These are phyloP conservation scores for Periconia macrospinosa DNA, from an alignment of 2,329 filamentous ascomycete genomes.

Conservation along the genomic window DNA sequence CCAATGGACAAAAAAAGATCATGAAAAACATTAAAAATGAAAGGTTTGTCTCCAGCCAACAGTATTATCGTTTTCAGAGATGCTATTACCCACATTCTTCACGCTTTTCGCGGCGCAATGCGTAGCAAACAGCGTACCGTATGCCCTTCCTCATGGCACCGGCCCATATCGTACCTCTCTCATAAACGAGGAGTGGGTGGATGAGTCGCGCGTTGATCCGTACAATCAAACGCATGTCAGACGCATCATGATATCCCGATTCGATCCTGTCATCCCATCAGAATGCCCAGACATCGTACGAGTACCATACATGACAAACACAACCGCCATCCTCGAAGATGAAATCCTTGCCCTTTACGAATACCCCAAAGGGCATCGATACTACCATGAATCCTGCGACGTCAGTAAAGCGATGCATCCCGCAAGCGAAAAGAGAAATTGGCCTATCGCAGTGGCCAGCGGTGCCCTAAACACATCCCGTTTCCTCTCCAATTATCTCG, in stretches of 20 bases:
- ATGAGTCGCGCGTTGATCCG: constrained; percentile 14
- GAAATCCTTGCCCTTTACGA: constrained; percentile 12
- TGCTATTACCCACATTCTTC: neutral
- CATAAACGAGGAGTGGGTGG: constrained; percentile 10
- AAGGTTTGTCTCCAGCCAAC: too few species aligned
- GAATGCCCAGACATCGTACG: constrained; percentile 5
- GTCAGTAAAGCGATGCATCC: neutral
- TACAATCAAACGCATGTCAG: constrained; percentile 13
- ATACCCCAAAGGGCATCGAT: constrained; percentile 7
- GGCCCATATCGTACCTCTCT: constrained; percentile 9
- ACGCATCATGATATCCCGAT: constrained; percentile 20
- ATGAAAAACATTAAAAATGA: too few species aligned
- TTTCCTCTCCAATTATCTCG: constrained; percentile 45
- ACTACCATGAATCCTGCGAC: constrained; percentile 10
- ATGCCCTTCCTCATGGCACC: constrained; percentile 7
- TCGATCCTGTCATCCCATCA: constrained; percentile 12
- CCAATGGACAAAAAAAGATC: too few species aligned
- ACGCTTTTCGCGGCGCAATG: neutral
- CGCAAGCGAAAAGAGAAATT: neutral
- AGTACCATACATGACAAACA: constrained; percentile 13
- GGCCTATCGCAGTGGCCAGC: constrained; percentile 43
- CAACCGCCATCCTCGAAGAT: constrained; percentile 9
- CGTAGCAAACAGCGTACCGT: neutral
- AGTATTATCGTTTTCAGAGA: neutral
- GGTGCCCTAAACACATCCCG: constrained; percentile 48